Evolutionary conservation across 495 filamentous ascomycete species (phyloP).

Genomic region (Hypoxylon fuscum): DNA sequence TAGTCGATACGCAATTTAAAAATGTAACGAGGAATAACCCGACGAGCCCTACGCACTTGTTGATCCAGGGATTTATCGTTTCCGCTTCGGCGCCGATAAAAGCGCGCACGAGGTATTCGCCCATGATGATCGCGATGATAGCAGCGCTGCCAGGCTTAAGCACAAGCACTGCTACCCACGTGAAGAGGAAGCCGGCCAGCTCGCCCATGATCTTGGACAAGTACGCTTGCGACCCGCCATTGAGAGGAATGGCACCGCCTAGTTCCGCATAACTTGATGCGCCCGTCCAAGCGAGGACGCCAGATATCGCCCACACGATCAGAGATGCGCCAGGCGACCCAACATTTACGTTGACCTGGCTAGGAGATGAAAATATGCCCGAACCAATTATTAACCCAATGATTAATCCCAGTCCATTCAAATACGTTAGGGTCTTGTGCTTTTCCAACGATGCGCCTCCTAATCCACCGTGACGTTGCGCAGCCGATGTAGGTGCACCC

Average conservation of each 20-base stretch:
- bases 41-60: constrained; percentile 84
- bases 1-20: constrained; percentile 90
- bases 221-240: constrained; percentile 93
- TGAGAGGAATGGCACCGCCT: constrained; percentile 93
- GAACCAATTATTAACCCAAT: constrained; percentile 96
- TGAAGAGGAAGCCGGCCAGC: constrained; percentile 88
- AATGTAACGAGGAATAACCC: constrained; percentile 80
- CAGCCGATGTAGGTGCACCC: constrained; percentile 70
- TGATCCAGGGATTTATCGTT: constrained; percentile 82
- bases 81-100: constrained; percentile 82
- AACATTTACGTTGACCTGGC: constrained; percentile 90
- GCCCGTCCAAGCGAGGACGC: constrained; percentile 93
- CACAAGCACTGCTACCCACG: constrained; percentile 94
- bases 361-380: constrained; percentile 94
- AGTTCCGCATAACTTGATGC: constrained; percentile 96
- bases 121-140: constrained; percentile 97
- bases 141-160: constrained; percentile 92
- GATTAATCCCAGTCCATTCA: constrained; percentile 91
- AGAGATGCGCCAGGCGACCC: constrained; percentile 92
- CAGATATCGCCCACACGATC: constrained; percentile 90
- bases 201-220: constrained; percentile 96
- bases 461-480: constrained; percentile 54
- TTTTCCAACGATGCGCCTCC: constrained; percentile 79
- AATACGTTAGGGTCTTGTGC: constrained; percentile 92
- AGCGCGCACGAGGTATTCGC: constrained; percentile 92